Evolutionary conservation across 345 rosid genomes (phyloP).

Genomic region (Gossypium sturtianum): DNA sequence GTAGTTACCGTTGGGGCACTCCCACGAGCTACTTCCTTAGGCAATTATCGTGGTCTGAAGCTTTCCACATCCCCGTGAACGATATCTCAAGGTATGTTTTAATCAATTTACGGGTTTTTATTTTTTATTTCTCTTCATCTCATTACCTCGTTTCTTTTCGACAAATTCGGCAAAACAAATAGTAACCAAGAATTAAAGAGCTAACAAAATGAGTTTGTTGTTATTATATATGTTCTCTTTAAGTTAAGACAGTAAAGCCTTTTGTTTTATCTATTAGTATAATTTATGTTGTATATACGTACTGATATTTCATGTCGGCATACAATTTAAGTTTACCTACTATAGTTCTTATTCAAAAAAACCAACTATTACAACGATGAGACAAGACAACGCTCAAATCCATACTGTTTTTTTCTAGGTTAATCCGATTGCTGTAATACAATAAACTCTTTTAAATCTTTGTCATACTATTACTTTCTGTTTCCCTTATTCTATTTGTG

Average conservation of each 20-base stretch:
- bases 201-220: background rate
- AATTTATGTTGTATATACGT: background rate
- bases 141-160: background rate
- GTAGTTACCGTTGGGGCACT: constrained; percentile 94
- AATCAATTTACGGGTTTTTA: constrained; percentile 22
- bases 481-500: background rate
- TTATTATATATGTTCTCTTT: background rate
- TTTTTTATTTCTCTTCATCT: background rate
- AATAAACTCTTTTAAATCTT: background rate
- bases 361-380: background rate
- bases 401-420: background rate
- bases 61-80: constrained; percentile 80
- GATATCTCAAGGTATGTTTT: constrained; percentile 34
- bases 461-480: too few species aligned
- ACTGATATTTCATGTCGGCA: constrained; percentile 8
- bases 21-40: constrained; percentile 67
- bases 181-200: background rate
- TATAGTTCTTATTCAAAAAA: background rate
- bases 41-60: constrained; percentile 93
- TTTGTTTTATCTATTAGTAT: background rate
- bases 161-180: background rate
- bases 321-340: constrained; percentile 1
- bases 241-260: background rate
- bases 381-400: constrained; percentile 3
- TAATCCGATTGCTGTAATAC: background rate